Evolutionary conservation across 2,329 filamentous ascomycete species (phyloP).

Genomic region (Xylogone sp.): DNA sequence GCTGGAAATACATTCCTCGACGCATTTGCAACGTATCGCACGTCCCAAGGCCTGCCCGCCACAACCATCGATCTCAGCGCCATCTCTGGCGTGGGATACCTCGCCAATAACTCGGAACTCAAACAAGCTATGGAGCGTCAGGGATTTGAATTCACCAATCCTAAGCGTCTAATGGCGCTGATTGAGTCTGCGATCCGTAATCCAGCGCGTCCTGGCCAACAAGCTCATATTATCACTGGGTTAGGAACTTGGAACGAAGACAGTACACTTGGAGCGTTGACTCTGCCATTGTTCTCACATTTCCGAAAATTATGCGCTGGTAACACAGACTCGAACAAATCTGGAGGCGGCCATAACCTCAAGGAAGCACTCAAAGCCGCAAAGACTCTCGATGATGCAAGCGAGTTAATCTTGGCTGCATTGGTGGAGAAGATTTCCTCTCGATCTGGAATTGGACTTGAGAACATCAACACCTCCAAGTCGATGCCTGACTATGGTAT

Average conservation of each 20-base stretch:
- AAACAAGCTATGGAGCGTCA: not conserved
- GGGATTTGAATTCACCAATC: not conserved
- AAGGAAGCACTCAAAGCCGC: not conserved
- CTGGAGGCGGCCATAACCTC: too few relatives aligned
- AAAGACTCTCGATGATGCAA: not conserved
- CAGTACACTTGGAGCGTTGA: too few relatives aligned
- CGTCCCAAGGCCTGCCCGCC: not conserved
- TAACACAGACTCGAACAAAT: too few relatives aligned
- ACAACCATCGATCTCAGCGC: not conserved
- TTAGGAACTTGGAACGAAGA: too few relatives aligned
- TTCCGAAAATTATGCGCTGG: too few relatives aligned
- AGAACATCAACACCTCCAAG: constrained; percentile 16
- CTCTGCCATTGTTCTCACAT: too few relatives aligned
- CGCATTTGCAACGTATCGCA: too few relatives aligned
- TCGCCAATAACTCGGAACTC: not conserved
- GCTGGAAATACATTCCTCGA: not conserved
- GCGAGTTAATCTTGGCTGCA: not conserved
- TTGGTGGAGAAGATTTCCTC: constrained; percentile 15
- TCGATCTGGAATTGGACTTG: constrained; percentile 16
- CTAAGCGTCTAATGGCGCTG: not conserved
- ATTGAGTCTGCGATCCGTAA: not conserved
- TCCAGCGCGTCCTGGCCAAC: not conserved
- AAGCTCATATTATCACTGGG: not conserved
- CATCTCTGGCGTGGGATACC: not conserved
- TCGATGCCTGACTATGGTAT: constrained; percentile 25